Evolutionary conservation across 2,329 filamentous ascomycete genomes (phyloP).

Genomic region (Fusarium subtropicale): DNA sequence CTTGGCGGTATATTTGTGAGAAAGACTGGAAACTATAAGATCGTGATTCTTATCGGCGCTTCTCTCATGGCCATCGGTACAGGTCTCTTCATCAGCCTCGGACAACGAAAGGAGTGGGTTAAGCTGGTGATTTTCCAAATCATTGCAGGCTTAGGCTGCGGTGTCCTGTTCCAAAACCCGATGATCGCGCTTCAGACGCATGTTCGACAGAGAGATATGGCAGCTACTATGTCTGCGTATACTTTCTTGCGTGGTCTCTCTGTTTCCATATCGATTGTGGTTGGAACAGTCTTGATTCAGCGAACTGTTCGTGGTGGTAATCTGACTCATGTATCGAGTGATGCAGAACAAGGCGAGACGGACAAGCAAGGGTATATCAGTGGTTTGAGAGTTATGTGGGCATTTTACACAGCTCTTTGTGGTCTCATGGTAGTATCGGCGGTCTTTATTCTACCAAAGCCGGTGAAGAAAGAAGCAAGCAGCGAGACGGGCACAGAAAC

Average conservation of each 20-base stretch:
- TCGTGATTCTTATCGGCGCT: conserved; percentile 69
- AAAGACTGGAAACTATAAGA: conserved; percentile 73
- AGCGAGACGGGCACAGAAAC: conserved; percentile 1
- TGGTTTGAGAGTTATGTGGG: conserved; percentile 37
- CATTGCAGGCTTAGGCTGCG: conserved; percentile 71
- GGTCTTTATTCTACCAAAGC: conserved; percentile 33
- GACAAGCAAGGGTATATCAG: conserved; percentile 33
- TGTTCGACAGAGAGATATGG: conserved; percentile 71
- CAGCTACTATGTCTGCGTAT: conserved; percentile 73
- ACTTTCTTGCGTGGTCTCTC: conserved; percentile 75
- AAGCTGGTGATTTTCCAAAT: conserved; percentile 71
- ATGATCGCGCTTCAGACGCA: conserved; percentile 76
- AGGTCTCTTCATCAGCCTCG: conserved; percentile 72
- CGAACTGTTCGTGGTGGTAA: conserved; percentile 30
- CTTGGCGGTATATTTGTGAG: conserved; percentile 66
- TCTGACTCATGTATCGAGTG: conserved; percentile 25
- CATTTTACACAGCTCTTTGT: conserved; percentile 35
- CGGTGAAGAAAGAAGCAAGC: neutral
- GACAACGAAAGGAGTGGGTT: conserved; percentile 60
- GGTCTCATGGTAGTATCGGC: conserved; percentile 27
- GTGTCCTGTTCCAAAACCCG: conserved; percentile 75
- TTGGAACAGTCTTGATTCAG: conserved; percentile 81
- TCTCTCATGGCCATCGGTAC: conserved; percentile 71
- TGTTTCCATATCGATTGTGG: conserved; percentile 73
- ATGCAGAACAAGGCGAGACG: conserved; percentile 5